These are phyloP conservation scores for Dacryopinax primogenitus DNA, from an alignment of 768 basidiomycete species.

Conservation along the genomic window DNA sequence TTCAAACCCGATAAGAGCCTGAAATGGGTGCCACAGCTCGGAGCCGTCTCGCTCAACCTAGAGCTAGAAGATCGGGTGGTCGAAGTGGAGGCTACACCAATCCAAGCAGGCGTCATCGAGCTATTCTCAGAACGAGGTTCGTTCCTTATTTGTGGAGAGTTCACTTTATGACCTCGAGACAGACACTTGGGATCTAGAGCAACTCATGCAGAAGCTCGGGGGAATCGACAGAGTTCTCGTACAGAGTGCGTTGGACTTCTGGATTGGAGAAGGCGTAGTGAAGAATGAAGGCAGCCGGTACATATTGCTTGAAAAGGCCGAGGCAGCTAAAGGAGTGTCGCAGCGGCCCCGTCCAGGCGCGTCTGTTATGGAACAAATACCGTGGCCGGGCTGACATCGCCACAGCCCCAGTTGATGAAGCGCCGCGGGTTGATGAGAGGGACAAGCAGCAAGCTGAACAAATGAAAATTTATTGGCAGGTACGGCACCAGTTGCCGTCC, in stretches of 20 bases:
- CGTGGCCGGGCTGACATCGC: slow-evolving; percentile 15
- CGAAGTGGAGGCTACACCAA: slow-evolving; percentile 61
- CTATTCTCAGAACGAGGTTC: slow-evolving; percentile 62
- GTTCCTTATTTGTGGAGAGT: background rate
- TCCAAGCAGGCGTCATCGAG: slow-evolving; percentile 86
- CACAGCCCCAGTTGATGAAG: slow-evolving; percentile 33
- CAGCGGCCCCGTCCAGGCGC: slow-evolving; percentile 7
- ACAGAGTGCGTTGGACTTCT: slow-evolving; percentile 63
- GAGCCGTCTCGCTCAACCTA: slow-evolving; percentile 66
- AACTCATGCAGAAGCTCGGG: slow-evolving; percentile 51
- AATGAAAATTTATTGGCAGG: slow-evolving; percentile 85
- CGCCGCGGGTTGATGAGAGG: slow-evolving; percentile 38
- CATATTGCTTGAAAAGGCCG: slow-evolving; percentile 48
- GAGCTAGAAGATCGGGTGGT: slow-evolving; percentile 70
- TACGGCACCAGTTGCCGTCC: slow-evolving; percentile 19
- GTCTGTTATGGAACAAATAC: slow-evolving; percentile 10
- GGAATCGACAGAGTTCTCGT: slow-evolving; percentile 50
- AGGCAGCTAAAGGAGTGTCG: slow-evolving; percentile 28
- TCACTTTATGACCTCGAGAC: background rate
- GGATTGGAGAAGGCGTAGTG: slow-evolving; percentile 72
- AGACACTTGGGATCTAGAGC: slow-evolving; percentile 63
- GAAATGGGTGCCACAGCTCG: slow-evolving; percentile 79
- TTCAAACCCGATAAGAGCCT: slow-evolving; percentile 91
- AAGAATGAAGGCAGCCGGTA: slow-evolving; percentile 52
- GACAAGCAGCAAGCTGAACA: slow-evolving; percentile 74